Base-by-base conservation (phyloP, 208 protist genomes). In the Herpetomonas tarakana region DNA sequence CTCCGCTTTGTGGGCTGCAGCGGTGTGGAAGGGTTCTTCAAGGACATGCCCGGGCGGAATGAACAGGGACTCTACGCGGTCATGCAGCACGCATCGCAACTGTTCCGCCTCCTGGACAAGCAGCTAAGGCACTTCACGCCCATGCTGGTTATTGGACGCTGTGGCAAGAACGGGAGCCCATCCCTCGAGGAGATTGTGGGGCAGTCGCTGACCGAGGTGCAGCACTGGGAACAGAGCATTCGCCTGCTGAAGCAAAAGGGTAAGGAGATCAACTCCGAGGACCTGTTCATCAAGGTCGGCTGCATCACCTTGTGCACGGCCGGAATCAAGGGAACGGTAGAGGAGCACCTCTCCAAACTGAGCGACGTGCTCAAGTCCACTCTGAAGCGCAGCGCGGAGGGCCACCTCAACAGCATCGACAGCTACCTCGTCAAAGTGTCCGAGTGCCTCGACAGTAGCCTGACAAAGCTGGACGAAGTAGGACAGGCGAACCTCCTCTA, bases 221-320 rank as follows among this genome's bases (percentile, higher is more conserved):
- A 86, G 54, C 91, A 98, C 58, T 99, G 88, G 90, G 96, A 99
- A 71, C 81, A 91, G 70, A 97, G 96, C 65, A 92, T 98, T 57
- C 89, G 91, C 9, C 69, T 98, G 53, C 76, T 99, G 14, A 98
- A 98, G 76, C 78, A 95, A 59, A 97, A 97, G 67, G 91, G 89
- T 25, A 96, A 97, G 74, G 94, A 98, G 57, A 94, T 97, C 52
- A 96, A 97, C 68, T 57, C 81, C 38, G 83, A 98, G 59, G 95
- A 98, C 7, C 83, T 97, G 38, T 86, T 88, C 59, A 90, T 97
- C 62, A 91, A 92, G 56, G 93, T 97, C 54, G 68, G 64, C 22
- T 98, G 96, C 83, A 86, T 99, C 64, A 96, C 83, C 18, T 74
- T 99, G 12, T 97, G 90, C 56, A 98, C 96, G 44, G 81, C 88